A percentile compares a stretch with the other conserved stretches of the same genome.
These are phyloP conservation scores for Teratosphaeriaceae sp. DNA, from an alignment of 2,329 filamentous ascomycete species.

Conservation along the genomic window DNA sequence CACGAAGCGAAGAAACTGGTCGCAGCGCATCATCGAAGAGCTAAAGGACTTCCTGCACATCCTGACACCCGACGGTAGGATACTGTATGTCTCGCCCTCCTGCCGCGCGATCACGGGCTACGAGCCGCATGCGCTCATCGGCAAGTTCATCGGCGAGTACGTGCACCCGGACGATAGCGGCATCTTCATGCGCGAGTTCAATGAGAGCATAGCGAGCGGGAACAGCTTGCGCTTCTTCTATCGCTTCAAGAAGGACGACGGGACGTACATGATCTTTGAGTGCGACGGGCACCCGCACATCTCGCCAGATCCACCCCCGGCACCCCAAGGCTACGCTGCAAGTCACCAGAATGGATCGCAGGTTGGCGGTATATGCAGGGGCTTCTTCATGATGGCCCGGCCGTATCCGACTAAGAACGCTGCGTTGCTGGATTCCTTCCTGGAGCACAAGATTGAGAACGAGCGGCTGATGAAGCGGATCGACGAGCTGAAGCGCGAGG, in stretches of 20 bases:
- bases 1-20: slow-evolving; percentile 69
- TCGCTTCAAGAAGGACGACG: slow-evolving; percentile 69
- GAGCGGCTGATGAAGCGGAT: slow-evolving; percentile 80
- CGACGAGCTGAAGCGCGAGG: slow-evolving; percentile 75
- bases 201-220: slow-evolving; percentile 79
- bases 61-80: slow-evolving; percentile 73
- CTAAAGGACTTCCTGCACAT: slow-evolving; percentile 84
- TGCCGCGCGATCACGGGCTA: slow-evolving; percentile 70
- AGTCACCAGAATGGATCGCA: not conserved
- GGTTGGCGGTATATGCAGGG: slow-evolving; percentile 64
- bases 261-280: slow-evolving; percentile 73
- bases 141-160: slow-evolving; percentile 70
- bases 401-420: slow-evolving; percentile 87
- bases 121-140: slow-evolving; percentile 60
- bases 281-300: slow-evolving; percentile 90
- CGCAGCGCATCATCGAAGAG: slow-evolving; percentile 81
- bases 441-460: slow-evolving; percentile 96
- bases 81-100: slow-evolving; percentile 81
- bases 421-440: slow-evolving; percentile 77
- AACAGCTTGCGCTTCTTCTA: slow-evolving; percentile 79
- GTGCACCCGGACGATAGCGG: slow-evolving; percentile 81
- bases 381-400: slow-evolving; percentile 88
- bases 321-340: slow-evolving; percentile 14
- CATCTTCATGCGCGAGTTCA: slow-evolving; percentile 80
- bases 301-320: slow-evolving; percentile 47